Evolutionary conservation across 768 basidiomycete genomes (phyloP).

Genomic region (Trametes cingulata): DNA sequence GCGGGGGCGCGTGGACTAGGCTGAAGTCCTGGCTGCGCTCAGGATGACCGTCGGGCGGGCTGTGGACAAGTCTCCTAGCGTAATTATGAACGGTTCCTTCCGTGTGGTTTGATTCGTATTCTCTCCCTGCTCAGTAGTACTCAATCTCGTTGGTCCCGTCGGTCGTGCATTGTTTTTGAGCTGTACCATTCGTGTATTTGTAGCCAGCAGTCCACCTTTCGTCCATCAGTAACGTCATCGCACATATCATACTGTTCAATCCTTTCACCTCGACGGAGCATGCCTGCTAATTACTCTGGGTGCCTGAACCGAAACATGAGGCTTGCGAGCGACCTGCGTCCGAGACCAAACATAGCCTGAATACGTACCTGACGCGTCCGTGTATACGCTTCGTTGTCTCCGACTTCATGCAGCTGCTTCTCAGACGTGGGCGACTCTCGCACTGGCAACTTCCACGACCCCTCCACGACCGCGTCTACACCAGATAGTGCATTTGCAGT

Average conservation of each 20-base stretch:
- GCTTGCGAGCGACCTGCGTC: not conserved
- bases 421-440: conserved; percentile 3
- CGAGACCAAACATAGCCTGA: not conserved
- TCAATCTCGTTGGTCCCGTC: not conserved
- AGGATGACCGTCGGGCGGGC: not conserved
- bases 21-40: conserved; percentile 45
- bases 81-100: not conserved
- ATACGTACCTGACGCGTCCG: not conserved
- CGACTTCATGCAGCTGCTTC: conserved; percentile 12
- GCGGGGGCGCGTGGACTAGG: conserved; percentile 39
- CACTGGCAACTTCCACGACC: not conserved
- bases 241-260: not conserved
- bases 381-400: not conserved
- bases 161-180: conserved; percentile 14
- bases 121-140: conserved; percentile 11
- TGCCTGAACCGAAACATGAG: not conserved
- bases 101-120: not conserved
- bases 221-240: not conserved
- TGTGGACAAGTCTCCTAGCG: conserved; percentile 1
- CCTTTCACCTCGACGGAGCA: not conserved
- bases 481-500: no score
- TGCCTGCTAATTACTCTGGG: not conserved
- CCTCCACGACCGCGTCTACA: not conserved
- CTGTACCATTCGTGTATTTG: conserved; percentile 24
- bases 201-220: conserved; percentile 11